These are phyloP conservation scores for Amanita rubescens DNA, from an alignment of 768 basidiomycete genomes.

Conservation along the genomic window DNA sequence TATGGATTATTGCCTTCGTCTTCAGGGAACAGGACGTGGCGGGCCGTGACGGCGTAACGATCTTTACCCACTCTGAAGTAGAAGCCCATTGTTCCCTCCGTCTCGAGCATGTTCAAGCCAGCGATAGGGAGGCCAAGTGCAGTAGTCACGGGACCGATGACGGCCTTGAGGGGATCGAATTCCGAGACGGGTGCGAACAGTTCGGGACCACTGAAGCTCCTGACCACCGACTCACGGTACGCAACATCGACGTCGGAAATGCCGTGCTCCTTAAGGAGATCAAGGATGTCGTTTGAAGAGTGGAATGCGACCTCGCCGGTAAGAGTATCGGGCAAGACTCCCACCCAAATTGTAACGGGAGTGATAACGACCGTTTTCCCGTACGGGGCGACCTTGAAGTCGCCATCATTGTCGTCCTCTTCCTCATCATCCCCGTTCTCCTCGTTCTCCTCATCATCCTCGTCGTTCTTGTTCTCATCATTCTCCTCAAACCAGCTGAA, in stretches of 20 bases:
- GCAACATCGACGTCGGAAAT: slow-evolving; percentile 30
- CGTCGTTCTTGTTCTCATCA: too few species aligned
- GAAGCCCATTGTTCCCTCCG: slow-evolving; percentile 31
- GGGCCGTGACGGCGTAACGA: slow-evolving; percentile 27
- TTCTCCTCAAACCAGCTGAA: too few species aligned
- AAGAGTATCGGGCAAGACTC: slow-evolving; percentile 26
- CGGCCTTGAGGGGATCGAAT: slow-evolving; percentile 22
- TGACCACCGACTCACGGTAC: too few species aligned
- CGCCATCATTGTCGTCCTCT: too few species aligned
- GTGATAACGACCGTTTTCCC: slow-evolving; percentile 19
- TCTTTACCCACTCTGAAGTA: slow-evolving; percentile 24
- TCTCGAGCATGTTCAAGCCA: slow-evolving; percentile 18
- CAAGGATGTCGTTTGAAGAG: slow-evolving; percentile 23
- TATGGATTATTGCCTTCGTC: slow-evolving; percentile 20
- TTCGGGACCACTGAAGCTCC: slow-evolving; percentile 20
- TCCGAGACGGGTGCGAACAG: slow-evolving; percentile 25
- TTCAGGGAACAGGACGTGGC: slow-evolving; percentile 24
- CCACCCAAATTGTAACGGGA: slow-evolving; percentile 33
- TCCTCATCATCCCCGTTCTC: slow-evolving; percentile 14
- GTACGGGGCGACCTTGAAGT: slow-evolving; percentile 18
- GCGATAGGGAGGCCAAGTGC: slow-evolving; percentile 30
- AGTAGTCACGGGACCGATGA: slow-evolving; percentile 30
- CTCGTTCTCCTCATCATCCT: too few species aligned
- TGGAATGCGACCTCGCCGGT: slow-evolving; percentile 21
- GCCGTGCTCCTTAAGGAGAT: slow-evolving; percentile 23